Evolutionary conservation across 1,284 basidiomycete genomes (phyloP).

Genomic region (Papiliotrema fonsecae): DNA sequence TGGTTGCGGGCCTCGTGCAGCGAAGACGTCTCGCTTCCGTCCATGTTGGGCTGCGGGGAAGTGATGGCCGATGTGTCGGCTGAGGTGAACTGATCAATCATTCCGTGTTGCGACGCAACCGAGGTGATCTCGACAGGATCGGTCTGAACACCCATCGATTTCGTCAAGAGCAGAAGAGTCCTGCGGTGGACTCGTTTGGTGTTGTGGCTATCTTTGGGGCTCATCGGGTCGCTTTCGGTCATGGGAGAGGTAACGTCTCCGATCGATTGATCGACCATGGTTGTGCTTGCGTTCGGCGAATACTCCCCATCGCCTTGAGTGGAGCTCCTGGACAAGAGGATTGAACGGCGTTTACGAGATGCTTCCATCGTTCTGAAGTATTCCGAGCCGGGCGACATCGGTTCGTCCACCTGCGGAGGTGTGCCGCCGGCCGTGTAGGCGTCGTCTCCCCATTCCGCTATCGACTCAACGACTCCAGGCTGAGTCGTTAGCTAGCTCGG

Average conservation of each 20-base stretch:
- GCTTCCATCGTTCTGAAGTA: slow-evolving; percentile 27
- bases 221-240: slow-evolving; percentile 21
- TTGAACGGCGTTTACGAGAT: slow-evolving; percentile 36
- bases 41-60: slow-evolving; percentile 15
- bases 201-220: slow-evolving; percentile 3
- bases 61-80: slow-evolving; percentile 13
- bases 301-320: slow-evolving; percentile 23
- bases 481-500: slow-evolving; percentile 4
- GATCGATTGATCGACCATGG: slow-evolving; percentile 22
- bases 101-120: not conserved
- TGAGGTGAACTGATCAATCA: too few species aligned
- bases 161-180: slow-evolving; percentile 58
- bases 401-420: slow-evolving; percentile 15
- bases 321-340: slow-evolving; percentile 25
- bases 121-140: slow-evolving; percentile 47
- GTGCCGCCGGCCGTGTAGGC: not conserved
- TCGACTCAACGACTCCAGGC: not conserved
- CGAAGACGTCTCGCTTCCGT: slow-evolving; percentile 32
- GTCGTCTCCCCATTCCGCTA: slow-evolving; percentile 5
- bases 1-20: slow-evolving; percentile 17
- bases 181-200: slow-evolving; percentile 32
- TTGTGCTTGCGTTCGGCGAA: slow-evolving; percentile 19
- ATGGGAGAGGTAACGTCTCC: slow-evolving; percentile 17
- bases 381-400: slow-evolving; percentile 26
- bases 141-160: slow-evolving; percentile 69